Evolutionary conservation across 257 asterid genomes (phyloP), one percentile per base, ranked within the genome.

Genomic region (Jacaranda copaia): DNA sequence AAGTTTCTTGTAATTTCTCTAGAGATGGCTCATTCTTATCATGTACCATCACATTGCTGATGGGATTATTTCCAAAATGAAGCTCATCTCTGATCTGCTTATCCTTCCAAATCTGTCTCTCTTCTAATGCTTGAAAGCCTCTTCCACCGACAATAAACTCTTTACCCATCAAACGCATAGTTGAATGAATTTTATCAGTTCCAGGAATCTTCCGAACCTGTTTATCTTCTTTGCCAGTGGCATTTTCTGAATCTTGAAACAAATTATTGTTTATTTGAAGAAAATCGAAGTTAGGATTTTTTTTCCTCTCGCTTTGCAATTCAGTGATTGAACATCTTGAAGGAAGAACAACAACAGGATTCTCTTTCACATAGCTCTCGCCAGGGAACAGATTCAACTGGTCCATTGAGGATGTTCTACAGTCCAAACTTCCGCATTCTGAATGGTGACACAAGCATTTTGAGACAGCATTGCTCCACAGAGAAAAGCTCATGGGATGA

Each of bases 141-240:
- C 67, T 77, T 60, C 84, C 81, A 46, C 83, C 90, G 12, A 92
- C 84, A 48, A 70, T 77, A 48, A 92, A 86, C 80, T 90, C 94
- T 78, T 92, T 77, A 6, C 97, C 97, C 97, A 90, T 92, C 84
- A 92, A 77, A 19, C 96, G 96, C 89, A 90, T 88, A 59, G 88
- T 92, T 38, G 96, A 74, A 53, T 80, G 83, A 78, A 77, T 69
- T 72, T 66, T 78, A 75, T 70, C 85, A 42, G 36, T 81, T 77
- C 81, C 85, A n/a, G 66, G 79, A 52, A 72, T 80, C 71, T 68
- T 84, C 63, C 70, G 81, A 43, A 74, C 76, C 63, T 60, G 84
- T 43, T 84, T 42, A 67, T 73, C 72, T 51, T 79, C 81, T 79
- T 80, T 80, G 70, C 73, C 25, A 25, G 46, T 70, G 78, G 77